Base-by-base conservation (phyloP, 2,329 filamentous ascomycete species). In the Penicillium sp. region DNA sequence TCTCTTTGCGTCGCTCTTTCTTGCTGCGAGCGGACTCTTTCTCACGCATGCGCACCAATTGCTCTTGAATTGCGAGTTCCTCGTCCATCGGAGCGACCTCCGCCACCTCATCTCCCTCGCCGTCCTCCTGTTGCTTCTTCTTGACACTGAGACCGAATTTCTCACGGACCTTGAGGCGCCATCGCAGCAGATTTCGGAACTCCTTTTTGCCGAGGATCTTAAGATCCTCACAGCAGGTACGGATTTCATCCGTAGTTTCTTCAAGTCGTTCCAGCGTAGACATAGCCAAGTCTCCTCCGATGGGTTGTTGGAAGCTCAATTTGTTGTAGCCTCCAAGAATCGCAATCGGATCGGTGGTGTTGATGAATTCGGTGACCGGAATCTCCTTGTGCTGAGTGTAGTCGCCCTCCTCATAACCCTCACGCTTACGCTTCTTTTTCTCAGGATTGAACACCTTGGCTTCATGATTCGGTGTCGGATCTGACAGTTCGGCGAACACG, bases 391-490 rank as follows among this genome's bases (percentile, higher is more conserved):
- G 95, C 61, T 95, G 88, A 4, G 83, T 91, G 68, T 85, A 95
- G 57, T 98, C 90, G 33, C 89, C 91, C 69, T 98, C 93, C 57
- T 97, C 91, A 57, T 98, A 98, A 77, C 93, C 93, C 39, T 95
- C 91, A 76, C 93, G 80, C 80, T 96, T 97, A 49, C 93, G 78
- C 81, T 96, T 98, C 79, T 97, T 98, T 65, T 88, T 78, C 66
- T 98, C 93, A 0, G 93, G 93, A 57, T 98, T 96, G 76, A 91
- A 98, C 2, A 98, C 93, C 68, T 95, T 95, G 35, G 93, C 93
- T 68, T 98, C 93, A 59, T 97, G 94, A 69, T 97, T 98, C 1
- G 90, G 89, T 0, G 85, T 86, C 1, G 87, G 82, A 48, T 86
- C 88, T 29, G 85, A 76, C n/a, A 96, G 75, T 68, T 98, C 93